Base-by-base conservation (phyloP, 371 early-diverging fungal genomes). In the Zychaea mexicana region DNA sequence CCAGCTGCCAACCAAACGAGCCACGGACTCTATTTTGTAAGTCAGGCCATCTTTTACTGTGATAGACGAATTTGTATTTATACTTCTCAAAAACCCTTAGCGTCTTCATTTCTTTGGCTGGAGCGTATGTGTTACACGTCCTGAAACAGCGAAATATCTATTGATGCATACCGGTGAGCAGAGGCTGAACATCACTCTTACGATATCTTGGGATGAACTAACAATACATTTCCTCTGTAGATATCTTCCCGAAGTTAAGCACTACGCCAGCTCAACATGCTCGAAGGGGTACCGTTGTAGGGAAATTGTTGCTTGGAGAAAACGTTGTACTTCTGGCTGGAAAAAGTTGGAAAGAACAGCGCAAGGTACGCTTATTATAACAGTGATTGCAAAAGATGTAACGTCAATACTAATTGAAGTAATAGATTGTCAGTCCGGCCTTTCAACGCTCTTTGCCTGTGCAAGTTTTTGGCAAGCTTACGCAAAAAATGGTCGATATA, bases 381-480 rank as follows among this genome's bases (percentile, higher is more conserved):
- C n/a, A n/a, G n/a, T n/a, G 54, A 36, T 21, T 21, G 2, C 3
- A 33, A 12, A 33, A 33, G 15, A 10, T 36, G 15, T 36, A 8
- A 30, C 17, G 2, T 15, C 19, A 13, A 1, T 17, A 6, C n/a
- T n/a, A n/a, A n/a, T n/a, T n/a, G n/a, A 33, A 3, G 21, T 10
- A 12, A 36, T 36, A 73, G 75, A 57, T 72, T 36, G 68, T 70
- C 10, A 83, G 77, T 39, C 80, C 80, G 15, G 78, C 75, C 4
- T 81, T 81, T 46, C 76, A 74, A 49, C 74, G 75, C 6, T 60
- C 74, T 0, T 68, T 81, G 67, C 81, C 78, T 12, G 59, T 74
- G 0, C 52, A 66, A 2, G 19, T 73, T 0, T 78, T 81, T 69
- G 78, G 76, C 2, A 19, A 53, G 3, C 17, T 70, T 15, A 60